phyloP scores from a whole-genome alignment of 805 yeast species.

The Pichia manshurica region DNA sequence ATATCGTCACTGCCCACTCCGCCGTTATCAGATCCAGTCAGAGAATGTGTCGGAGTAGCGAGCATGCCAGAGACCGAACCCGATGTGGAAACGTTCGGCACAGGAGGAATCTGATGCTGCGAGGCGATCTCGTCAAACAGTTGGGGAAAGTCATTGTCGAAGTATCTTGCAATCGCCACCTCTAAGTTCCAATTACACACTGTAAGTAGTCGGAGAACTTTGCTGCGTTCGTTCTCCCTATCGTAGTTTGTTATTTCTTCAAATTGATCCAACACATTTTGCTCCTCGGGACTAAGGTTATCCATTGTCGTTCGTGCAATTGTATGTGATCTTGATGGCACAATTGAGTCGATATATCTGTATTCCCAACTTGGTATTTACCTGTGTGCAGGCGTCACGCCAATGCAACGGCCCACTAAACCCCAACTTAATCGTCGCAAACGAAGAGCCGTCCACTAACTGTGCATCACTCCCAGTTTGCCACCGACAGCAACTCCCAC shows the following conservation, averaged over 20 bases:
- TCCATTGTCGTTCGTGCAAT: slow-evolving; percentile 14
- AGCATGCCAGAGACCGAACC: not conserved
- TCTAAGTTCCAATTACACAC: slow-evolving; percentile 59
- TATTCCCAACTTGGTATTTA: too few species aligned
- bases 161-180: slow-evolving; percentile 53
- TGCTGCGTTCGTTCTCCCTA: slow-evolving; percentile 41
- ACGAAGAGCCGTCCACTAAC: too few species aligned
- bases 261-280: slow-evolving; percentile 41
- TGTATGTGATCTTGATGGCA: too few species aligned
- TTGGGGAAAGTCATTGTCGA: slow-evolving; percentile 47
- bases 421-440: too few species aligned
- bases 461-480: slow-evolving; percentile 1
- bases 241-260: slow-evolving; percentile 43
- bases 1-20: not conserved
- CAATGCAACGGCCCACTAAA: too few species aligned
- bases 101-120: not conserved
- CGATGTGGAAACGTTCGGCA: not conserved
- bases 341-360: too few species aligned
- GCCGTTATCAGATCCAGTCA: not conserved
- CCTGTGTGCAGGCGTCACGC: too few species aligned
- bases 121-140: slow-evolving; percentile 15
- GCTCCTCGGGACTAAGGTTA: slow-evolving; percentile 33
- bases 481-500: not conserved
- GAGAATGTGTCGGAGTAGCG: not conserved
- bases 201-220: slow-evolving; percentile 41